Percentiles rank a stretch among this genome's conserved stretches.
Evolutionary conservation across 163 green algal species (phyloP).

Genomic region (Scenedesmus sp.): DNA sequence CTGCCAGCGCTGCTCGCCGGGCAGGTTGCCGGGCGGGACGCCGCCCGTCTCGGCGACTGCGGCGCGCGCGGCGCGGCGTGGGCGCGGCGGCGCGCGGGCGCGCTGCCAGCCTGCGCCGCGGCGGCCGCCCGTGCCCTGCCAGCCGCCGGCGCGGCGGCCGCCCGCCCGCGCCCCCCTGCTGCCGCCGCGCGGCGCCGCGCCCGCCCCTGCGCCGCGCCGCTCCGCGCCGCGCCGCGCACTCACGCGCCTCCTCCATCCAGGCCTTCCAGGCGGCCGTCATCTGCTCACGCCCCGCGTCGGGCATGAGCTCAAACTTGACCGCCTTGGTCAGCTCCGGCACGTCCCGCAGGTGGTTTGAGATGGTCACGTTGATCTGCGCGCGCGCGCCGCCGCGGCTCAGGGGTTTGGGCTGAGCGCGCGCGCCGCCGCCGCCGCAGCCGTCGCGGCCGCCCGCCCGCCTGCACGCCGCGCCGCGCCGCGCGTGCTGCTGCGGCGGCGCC

Average conservation of each 20-base stretch:
- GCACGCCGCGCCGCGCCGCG: too few relatives aligned
- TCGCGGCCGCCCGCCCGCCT: neutral
- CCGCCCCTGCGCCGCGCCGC: neutral
- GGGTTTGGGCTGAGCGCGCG: neutral
- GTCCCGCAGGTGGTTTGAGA: constrained; percentile 72
- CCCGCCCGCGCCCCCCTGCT: constrained; percentile 3
- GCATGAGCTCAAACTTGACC: constrained; percentile 67
- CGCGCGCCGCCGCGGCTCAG: too few relatives aligned
- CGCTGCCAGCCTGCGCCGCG: too few relatives aligned
- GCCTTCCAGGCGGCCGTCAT: constrained; percentile 87
- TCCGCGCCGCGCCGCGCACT: too few relatives aligned
- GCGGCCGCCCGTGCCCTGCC: too few relatives aligned
- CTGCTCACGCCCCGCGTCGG: constrained; percentile 67
- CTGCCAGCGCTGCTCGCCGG: constrained; percentile 76
- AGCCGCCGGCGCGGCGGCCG: too few relatives aligned
- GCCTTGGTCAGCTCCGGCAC: constrained; percentile 72
- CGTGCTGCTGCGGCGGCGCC: too few relatives aligned
- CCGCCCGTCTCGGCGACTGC: constrained; percentile 69
- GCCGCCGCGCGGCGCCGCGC: neutral
- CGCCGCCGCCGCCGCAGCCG: too few relatives aligned
- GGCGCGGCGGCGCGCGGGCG: too few relatives aligned
- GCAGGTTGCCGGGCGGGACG: constrained; percentile 83
- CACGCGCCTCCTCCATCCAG: constrained; percentile 85
- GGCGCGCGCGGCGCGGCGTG: neutral
- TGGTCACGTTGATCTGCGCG: constrained; percentile 63